phyloP scores from a whole-genome alignment of 1,139 yeast genomes.

The Zygosaccharomyces sapae region DNA sequence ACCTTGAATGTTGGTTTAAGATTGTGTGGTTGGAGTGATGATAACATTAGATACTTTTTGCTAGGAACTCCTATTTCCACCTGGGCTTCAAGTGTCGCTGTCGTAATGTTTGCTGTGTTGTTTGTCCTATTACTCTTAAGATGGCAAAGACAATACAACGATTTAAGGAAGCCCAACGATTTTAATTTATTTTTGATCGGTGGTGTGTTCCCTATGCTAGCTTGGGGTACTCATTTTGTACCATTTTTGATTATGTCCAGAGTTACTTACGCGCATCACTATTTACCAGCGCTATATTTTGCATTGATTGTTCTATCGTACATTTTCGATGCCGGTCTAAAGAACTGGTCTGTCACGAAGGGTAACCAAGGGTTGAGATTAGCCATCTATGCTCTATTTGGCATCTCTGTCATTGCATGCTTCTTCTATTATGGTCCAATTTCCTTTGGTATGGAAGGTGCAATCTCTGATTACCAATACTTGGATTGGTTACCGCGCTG shows the following conservation, averaged over 20 bases:
- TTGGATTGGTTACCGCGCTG: constrained; percentile 75
- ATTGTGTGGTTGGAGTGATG: constrained; percentile 91
- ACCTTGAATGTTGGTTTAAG: constrained; percentile 86
- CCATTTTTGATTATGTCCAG: constrained; percentile 95
- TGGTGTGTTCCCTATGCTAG: constrained; percentile 84
- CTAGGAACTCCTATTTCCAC: constrained; percentile 93
- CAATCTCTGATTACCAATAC: constrained; percentile 60
- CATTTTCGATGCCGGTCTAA: constrained; percentile 61
- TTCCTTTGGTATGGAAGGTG: constrained; percentile 89
- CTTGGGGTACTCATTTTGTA: constrained; percentile 89
- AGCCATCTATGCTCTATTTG: constrained; percentile 43
- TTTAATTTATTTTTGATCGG: constrained; percentile 59
- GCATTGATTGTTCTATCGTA: constrained; percentile 82
- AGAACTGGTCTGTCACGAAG: constrained; percentile 37
- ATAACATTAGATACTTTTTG: constrained; percentile 75
- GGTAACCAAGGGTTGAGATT: constrained; percentile 34
- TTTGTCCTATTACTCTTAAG: constrained; percentile 61
- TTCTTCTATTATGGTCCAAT: constrained; percentile 74
- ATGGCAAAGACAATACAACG: constrained; percentile 90
- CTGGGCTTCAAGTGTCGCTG: constrained; percentile 80
- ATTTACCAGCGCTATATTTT: constrained; percentile 92
- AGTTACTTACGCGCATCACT: constrained; percentile 96
- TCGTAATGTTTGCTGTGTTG: constrained; percentile 55
- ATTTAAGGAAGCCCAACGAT: constrained; percentile 45
- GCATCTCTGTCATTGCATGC: constrained; percentile 55